phyloP scores from a whole-genome alignment of 2,329 filamentous ascomycete species.

The Plenodomus lindquistii region DNA sequence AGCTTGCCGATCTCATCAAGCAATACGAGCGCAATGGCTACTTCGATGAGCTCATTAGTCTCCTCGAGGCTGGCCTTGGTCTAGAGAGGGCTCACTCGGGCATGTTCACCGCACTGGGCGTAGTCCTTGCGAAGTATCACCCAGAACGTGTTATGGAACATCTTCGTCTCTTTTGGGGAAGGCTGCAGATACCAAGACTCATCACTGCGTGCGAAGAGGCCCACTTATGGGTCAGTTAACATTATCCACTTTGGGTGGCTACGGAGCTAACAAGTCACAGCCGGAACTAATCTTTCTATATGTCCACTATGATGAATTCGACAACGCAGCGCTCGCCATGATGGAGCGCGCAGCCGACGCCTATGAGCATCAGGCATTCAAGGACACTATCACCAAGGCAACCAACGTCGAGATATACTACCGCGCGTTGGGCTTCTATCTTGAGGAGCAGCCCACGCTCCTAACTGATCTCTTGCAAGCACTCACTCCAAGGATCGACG shows the following conservation, averaged over 20 bases:
- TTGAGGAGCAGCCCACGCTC: slow-evolving; percentile 93
- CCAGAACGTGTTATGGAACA: slow-evolving; percentile 98
- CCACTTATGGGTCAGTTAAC: slow-evolving; percentile 94
- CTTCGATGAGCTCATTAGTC: slow-evolving; percentile 94
- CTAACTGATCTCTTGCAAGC: slow-evolving; percentile 94
- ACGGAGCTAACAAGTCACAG: too few relatives aligned
- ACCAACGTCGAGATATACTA: slow-evolving; percentile 99
- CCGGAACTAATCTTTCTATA: slow-evolving; percentile 97
- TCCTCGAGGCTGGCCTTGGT: slow-evolving; percentile 93
- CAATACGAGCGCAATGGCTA: slow-evolving; percentile 97
- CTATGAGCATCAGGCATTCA: slow-evolving; percentile 99
- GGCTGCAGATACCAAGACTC: slow-evolving; percentile 98
- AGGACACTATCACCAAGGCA: slow-evolving; percentile 97
- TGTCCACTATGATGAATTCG: slow-evolving; percentile 97
- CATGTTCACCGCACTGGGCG: slow-evolving; percentile 92
- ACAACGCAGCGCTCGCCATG: slow-evolving; percentile 94
- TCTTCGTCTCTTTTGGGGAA: slow-evolving; percentile 95
- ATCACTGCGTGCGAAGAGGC: slow-evolving; percentile 92
- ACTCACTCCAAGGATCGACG: slow-evolving; percentile 90
- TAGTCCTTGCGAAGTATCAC: slow-evolving; percentile 91
- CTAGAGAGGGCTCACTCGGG: slow-evolving; percentile 91
- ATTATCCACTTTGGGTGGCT: too few relatives aligned
- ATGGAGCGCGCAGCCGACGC: slow-evolving; percentile 97
- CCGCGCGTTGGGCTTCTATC: slow-evolving; percentile 93
- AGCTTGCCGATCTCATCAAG: slow-evolving; percentile 88